A percentile compares a stretch with the other conserved stretches of the same genome.
Conservation (phyloP, 78 protist genomes). For the Dictyostelium citrinum region DNA sequence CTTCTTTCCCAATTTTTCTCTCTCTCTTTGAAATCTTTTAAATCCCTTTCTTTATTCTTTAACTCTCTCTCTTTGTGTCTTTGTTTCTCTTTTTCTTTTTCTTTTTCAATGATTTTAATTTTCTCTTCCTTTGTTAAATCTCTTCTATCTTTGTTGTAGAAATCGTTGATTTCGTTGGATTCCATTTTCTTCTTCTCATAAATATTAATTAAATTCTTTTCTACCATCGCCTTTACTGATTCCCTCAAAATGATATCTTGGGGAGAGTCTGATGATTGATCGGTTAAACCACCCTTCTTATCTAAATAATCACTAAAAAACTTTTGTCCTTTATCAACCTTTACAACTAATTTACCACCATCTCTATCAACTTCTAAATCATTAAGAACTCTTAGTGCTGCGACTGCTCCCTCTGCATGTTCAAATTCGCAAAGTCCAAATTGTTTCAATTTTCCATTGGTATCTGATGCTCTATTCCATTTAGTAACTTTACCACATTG, state of each 20-base stretch:
- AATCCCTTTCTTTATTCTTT: slow-evolving; percentile 21
- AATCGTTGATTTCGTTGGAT: not conserved
- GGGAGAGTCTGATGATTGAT: not conserved
- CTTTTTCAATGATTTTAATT: slow-evolving; percentile 27
- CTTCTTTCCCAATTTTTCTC: slow-evolving; percentile 32
- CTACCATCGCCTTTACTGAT: not conserved
- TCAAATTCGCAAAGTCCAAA: slow-evolving; percentile 76
- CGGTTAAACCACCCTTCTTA: not conserved
- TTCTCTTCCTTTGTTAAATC: slow-evolving; percentile 45
- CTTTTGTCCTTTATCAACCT: slow-evolving; percentile 51
- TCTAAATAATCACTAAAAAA: slow-evolving; percentile 30
- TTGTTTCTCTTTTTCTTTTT: slow-evolving; percentile 55
- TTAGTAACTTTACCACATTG: slow-evolving; percentile 51
- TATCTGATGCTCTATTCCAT: slow-evolving; percentile 67
- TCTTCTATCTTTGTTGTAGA: slow-evolving; percentile 46
- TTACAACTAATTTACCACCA: not conserved
- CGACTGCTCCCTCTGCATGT: slow-evolving; percentile 58
- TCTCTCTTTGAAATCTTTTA: slow-evolving; percentile 23
- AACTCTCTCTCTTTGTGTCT: slow-evolving; percentile 33
- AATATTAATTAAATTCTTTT: not conserved
- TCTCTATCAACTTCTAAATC: slow-evolving; percentile 20
- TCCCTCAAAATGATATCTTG: not conserved
- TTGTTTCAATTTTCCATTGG: slow-evolving; percentile 48
- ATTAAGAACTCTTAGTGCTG: slow-evolving; percentile 53
- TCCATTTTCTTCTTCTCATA: slow-evolving; percentile 1